These are phyloP conservation scores for Suhomyces taliae DNA, from an alignment of 1,139 yeast genomes.

Conservation along the genomic window DNA sequence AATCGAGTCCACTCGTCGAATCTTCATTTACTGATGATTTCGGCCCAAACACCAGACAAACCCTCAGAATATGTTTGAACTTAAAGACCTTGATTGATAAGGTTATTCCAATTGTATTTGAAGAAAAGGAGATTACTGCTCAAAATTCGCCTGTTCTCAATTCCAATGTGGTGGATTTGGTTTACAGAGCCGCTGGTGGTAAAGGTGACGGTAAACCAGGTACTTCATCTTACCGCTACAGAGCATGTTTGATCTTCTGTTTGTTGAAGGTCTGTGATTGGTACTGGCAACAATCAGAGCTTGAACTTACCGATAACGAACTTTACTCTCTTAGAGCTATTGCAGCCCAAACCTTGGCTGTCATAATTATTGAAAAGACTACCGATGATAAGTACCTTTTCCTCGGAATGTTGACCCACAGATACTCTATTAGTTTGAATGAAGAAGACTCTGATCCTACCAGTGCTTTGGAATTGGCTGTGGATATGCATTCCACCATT, in stretches of 20 bases:
- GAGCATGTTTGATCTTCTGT: slow-evolving; percentile 67
- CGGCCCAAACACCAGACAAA: slow-evolving; percentile 67
- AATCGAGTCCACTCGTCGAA: slow-evolving; percentile 4
- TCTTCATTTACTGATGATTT: slow-evolving; percentile 13
- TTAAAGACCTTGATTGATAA: slow-evolving; percentile 71
- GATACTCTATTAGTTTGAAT: slow-evolving; percentile 66
- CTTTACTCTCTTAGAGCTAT: slow-evolving; percentile 59
- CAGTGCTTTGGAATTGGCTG: slow-evolving; percentile 80
- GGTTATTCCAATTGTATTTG: slow-evolving; percentile 64
- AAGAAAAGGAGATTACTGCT: slow-evolving; percentile 47
- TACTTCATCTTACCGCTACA: slow-evolving; percentile 60
- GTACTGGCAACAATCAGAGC: slow-evolving; percentile 63
- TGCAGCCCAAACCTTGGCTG: slow-evolving; percentile 74
- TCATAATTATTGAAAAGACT: slow-evolving; percentile 61
- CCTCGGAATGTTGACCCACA: slow-evolving; percentile 73
- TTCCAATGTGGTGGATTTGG: slow-evolving; percentile 56
- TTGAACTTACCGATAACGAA: slow-evolving; percentile 68
- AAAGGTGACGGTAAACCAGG: slow-evolving; percentile 59
- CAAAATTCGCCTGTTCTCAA: slow-evolving; percentile 67
- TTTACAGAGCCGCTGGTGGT: slow-evolving; percentile 81
- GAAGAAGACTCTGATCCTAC: slow-evolving; percentile 62
- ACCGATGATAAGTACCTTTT: slow-evolving; percentile 65
- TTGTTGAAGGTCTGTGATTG: slow-evolving; percentile 74
- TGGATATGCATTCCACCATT: slow-evolving; percentile 77
- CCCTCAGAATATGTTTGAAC: slow-evolving; percentile 70